Base-by-base conservation (phyloP, 805 yeast genomes). In the Debaryomyces hansenii region DNA sequence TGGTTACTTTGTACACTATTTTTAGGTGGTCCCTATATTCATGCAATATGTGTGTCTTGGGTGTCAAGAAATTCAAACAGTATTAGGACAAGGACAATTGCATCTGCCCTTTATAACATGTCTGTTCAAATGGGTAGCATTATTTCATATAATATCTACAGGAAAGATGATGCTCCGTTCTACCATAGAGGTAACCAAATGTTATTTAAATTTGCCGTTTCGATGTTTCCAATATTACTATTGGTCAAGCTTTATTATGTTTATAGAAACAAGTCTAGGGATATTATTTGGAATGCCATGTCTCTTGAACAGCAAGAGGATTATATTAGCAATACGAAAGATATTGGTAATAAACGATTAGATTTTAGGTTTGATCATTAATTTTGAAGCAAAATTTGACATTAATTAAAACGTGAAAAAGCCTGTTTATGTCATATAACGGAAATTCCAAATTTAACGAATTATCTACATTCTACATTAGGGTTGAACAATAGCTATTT, bases 1-100 rank as follows among this genome's bases (percentile, higher is more conserved):
- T 75, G 69, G 62, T 66, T 63, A 1, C 39, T 77, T 20, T 58
- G 68, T 9, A 58, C 64, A 5, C 40, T 62, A 15, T 35, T 58
- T n/a, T 10, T 59, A 21, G 66, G 60, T 8, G 38, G 46, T 2
- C 61, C 60, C 0, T 53, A 54, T 37, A 47, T 50, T 32, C 64
- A 59, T 50, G 68, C 69, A 5, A 60, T 63, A 20, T 49, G 58
- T 46, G 66, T 61, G 7, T 51, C 63, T 2, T 63, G 67, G 68
- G 53, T 52, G 20, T 64, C 69, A 5, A 51, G 55, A 44, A 63
- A 59, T 42, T 57, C 69, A 5, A 54, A 58, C 37, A 54, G 58
- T 42, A 54, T 63, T 18, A 50, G 62, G 20, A 49, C 61, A 5
- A 51, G 70, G 43, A 53, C 68, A n/a, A 54, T 66, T 14, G 51